Conservation (phyloP, 169 alveolate species). For the Plasmodium malariae region DNA sequence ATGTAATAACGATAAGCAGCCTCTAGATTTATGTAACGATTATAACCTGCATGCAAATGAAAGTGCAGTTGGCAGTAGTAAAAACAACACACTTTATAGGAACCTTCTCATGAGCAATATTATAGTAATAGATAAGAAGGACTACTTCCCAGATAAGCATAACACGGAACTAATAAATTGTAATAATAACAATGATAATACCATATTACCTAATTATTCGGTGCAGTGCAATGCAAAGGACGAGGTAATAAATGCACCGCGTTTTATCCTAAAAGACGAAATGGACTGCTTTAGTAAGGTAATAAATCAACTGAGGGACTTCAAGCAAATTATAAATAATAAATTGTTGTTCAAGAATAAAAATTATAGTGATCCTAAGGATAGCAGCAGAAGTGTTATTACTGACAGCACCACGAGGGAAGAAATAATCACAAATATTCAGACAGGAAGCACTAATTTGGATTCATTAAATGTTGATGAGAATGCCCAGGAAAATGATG, state of each 20-base stretch:
- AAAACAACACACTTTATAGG: neutral
- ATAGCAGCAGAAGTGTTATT: neutral
- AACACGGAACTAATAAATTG: too few relatives aligned
- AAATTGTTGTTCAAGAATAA: neutral
- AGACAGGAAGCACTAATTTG: neutral
- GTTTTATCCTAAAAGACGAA: conserved; percentile 20
- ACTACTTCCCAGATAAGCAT: too few relatives aligned
- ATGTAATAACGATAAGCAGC: too few relatives aligned
- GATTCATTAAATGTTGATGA: neutral
- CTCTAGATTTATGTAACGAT: neutral
- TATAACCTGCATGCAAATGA: neutral
- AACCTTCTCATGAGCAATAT: too few relatives aligned
- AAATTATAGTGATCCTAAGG: neutral
- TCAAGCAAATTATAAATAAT: neutral
- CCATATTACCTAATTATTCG: neutral
- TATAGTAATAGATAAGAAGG: too few relatives aligned
- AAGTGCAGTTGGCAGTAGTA: neutral
- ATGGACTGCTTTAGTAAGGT: conserved; percentile 25
- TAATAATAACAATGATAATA: too few relatives aligned
- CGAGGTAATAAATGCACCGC: neutral
- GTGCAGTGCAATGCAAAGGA: neutral
- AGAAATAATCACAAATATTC: neutral
- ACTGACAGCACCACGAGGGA: neutral
- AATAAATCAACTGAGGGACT: conserved; percentile 14
- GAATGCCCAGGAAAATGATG: neutral